Evolutionary conservation across 805 yeast genomes (phyloP).

Genomic region (Komagataella phaffii): DNA sequence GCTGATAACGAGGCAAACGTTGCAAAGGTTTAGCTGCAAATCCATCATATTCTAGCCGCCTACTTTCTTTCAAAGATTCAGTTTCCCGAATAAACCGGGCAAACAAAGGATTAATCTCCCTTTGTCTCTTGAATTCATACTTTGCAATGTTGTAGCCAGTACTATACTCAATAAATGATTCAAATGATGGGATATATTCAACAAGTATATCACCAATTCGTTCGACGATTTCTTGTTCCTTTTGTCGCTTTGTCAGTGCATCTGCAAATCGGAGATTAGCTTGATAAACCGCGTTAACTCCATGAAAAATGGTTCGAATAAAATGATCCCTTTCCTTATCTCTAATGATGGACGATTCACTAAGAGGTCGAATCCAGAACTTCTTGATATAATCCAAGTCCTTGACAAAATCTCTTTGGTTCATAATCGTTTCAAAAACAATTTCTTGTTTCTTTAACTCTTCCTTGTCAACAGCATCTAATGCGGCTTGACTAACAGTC

Average conservation of each 20-base stretch:
- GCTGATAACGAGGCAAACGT: slow-evolving; percentile 88
- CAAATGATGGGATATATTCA: slow-evolving; percentile 75
- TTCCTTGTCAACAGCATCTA: slow-evolving; percentile 65
- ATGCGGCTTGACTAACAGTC: slow-evolving; percentile 68
- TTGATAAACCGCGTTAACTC: slow-evolving; percentile 74
- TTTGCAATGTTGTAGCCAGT: slow-evolving; percentile 93
- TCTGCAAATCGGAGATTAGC: slow-evolving; percentile 81
- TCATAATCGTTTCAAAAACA: slow-evolving; percentile 84
- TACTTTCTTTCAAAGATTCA: slow-evolving; percentile 69
- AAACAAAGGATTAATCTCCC: slow-evolving; percentile 78
- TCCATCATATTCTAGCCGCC: slow-evolving; percentile 85
- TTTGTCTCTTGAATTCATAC: slow-evolving; percentile 89
- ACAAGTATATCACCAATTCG: slow-evolving; percentile 80
- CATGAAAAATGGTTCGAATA: slow-evolving; percentile 82
- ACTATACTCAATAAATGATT: slow-evolving; percentile 86
- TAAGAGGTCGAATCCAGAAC: slow-evolving; percentile 83
- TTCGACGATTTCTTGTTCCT: slow-evolving; percentile 69
- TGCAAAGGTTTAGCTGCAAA: slow-evolving; percentile 92
- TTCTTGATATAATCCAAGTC: slow-evolving; percentile 89
- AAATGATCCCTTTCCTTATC: slow-evolving; percentile 83
- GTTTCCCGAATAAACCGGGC: slow-evolving; percentile 91
- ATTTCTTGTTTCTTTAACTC: slow-evolving; percentile 93
- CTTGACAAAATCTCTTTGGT: slow-evolving; percentile 91
- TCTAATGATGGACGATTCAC: slow-evolving; percentile 79
- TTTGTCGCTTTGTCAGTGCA: slow-evolving; percentile 78